A percentile compares a stretch with the other conserved stretches of the same genome.
Evolutionary conservation across 768 basidiomycete genomes (phyloP).

Genomic region (Calocybe cyanea): DNA sequence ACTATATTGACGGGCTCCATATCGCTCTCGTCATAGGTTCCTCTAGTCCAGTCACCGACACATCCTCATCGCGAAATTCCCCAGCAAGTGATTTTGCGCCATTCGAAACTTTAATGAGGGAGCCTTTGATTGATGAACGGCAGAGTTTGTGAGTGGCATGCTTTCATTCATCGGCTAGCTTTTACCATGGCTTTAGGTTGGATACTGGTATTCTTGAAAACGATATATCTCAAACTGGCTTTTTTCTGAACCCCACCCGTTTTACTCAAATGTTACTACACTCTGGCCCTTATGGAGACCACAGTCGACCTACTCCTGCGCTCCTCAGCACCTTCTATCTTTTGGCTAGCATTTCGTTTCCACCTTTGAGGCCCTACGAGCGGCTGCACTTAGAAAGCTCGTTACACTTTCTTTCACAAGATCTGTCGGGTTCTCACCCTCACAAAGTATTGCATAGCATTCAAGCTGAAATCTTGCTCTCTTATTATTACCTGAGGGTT

Average conservation of each 20-base stretch:
- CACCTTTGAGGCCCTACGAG: background rate
- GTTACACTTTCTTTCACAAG: conserved; percentile 4
- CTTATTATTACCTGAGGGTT: conserved; percentile 27
- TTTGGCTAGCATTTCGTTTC: conserved; percentile 42
- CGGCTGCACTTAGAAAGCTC: background rate
- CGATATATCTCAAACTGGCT: conserved; percentile 39
- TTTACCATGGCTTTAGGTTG: background rate
- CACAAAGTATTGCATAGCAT: conserved; percentile 23
- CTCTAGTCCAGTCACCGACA: background rate
- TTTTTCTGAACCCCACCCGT: conserved; percentile 52
- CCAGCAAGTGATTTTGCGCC: background rate
- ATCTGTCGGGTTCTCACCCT: conserved; percentile 4
- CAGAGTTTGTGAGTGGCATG: background rate
- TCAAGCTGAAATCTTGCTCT: conserved; percentile 40
- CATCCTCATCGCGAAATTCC: background rate
- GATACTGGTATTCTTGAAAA: conserved; percentile 1
- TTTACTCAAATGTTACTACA: conserved; percentile 44
- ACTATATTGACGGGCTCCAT: no score
- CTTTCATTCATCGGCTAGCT: background rate
- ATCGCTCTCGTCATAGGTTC: no score
- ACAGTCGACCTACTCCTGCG: conserved; percentile 42
- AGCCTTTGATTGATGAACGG: background rate
- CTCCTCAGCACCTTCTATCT: conserved; percentile 45
- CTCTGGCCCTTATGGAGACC: conserved; percentile 39
- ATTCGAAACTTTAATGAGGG: background rate